These are phyloP conservation scores for Phytophthora idaei DNA, from an alignment of 352 stramenopile species.

Conservation along the genomic window DNA sequence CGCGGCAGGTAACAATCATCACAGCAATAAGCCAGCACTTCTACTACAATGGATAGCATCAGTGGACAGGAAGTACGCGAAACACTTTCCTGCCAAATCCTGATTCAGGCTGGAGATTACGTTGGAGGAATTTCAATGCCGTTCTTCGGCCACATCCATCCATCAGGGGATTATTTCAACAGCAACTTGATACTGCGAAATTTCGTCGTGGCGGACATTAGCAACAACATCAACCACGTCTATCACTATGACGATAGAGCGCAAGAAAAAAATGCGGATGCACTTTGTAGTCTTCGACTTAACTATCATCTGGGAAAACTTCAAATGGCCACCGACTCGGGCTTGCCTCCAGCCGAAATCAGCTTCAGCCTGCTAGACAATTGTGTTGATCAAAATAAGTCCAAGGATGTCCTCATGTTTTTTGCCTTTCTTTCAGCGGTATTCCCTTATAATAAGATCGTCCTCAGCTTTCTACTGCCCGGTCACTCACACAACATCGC, in stretches of 20 bases:
- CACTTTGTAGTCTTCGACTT: constrained; percentile 3
- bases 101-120: constrained; percentile 9
- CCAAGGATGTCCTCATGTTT: constrained; percentile 13
- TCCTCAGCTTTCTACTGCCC: constrained; percentile 1
- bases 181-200: constrained; percentile 22
- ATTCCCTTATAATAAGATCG: constrained; percentile 1
- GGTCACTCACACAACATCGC: constrained; percentile 17
- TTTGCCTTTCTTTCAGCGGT: not conserved
- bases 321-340: not conserved
- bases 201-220: constrained; percentile 16
- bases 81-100: not conserved
- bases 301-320: constrained; percentile 3
- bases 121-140: constrained; percentile 15
- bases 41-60: too few species aligned
- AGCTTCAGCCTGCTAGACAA: constrained; percentile 15
- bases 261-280: constrained; percentile 8
- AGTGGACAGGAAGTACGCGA: too few species aligned
- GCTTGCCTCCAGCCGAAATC: not conserved
- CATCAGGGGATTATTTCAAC: constrained; percentile 19
- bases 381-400: constrained; percentile 14
- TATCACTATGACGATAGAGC: constrained; percentile 15
- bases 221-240: not conserved
- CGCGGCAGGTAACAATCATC: too few species aligned
- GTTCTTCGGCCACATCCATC: constrained; percentile 7
- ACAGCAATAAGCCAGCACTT: too few species aligned